phyloP scores from a whole-genome alignment of 2,329 filamentous ascomycete genomes.

The Aureobasidium sp. region DNA sequence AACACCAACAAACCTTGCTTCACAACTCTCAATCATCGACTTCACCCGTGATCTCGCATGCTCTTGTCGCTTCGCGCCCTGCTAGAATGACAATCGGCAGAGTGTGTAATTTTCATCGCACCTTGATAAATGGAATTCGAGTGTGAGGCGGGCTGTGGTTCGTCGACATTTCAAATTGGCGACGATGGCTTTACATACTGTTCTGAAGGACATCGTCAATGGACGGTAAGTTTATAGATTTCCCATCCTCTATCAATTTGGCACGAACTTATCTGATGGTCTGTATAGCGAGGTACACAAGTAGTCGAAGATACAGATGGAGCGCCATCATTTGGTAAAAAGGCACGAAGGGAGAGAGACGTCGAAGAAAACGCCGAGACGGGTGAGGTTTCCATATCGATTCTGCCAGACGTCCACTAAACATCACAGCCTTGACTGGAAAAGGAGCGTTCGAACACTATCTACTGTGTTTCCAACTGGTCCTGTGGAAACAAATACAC shows the following conservation, averaged over 20 bases:
- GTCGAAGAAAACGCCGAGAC: slow-evolving; percentile 21
- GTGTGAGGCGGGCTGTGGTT: slow-evolving; percentile 49
- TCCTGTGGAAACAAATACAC: slow-evolving; percentile 72
- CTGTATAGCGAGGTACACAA: slow-evolving; percentile 24
- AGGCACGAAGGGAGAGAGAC: slow-evolving; percentile 24
- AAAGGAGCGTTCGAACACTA: slow-evolving; percentile 68
- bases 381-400: not conserved
- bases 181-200: slow-evolving; percentile 75
- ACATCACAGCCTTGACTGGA: slow-evolving; percentile 46
- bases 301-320: slow-evolving; percentile 29
- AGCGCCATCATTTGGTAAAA: slow-evolving; percentile 24
- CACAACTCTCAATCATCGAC: not conserved
- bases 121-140: slow-evolving; percentile 16
- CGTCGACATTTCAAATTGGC: slow-evolving; percentile 59
- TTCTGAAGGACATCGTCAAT: slow-evolving; percentile 68
- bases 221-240: slow-evolving; percentile 46
- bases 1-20: not conserved
- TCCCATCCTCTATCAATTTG: not conserved
- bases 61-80: not conserved
- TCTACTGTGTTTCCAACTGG: slow-evolving; percentile 74
- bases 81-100: not conserved
- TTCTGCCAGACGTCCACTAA: not conserved
- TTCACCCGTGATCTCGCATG: not conserved
- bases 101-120: not conserved
- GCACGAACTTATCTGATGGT: not conserved